Conservation (phyloP, 139 green algal species). For the Picochlorum sp. region DNA sequence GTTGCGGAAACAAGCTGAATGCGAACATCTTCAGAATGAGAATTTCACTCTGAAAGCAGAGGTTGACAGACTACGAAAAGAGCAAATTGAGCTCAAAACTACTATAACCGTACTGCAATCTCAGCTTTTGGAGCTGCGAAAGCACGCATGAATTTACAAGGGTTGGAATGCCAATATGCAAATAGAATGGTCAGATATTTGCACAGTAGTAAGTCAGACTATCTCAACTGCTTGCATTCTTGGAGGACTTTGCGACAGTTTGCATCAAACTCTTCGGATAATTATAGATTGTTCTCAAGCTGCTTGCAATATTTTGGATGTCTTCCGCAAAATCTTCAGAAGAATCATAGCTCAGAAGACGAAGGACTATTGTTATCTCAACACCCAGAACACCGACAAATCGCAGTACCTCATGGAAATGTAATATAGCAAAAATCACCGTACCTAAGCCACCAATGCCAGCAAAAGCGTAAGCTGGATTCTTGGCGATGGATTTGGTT, state of each 20-base stretch:
- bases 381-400: conserved; percentile 43
- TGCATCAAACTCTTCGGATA: no score
- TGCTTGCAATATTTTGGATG: not conserved
- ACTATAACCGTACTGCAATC: conserved; percentile 26
- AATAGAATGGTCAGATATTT: no score
- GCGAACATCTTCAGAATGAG: conserved; percentile 45
- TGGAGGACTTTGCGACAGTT: no score
- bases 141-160: not conserved
- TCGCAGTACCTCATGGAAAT: conserved; percentile 35
- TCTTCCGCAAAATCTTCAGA: conserved; percentile 13
- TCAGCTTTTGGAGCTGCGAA: conserved; percentile 16
- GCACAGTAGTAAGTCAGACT: no score
- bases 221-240: no score
- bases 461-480: conserved; percentile 7
- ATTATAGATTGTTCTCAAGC: not conserved
- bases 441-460: conserved; percentile 5
- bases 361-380: conserved; percentile 18
- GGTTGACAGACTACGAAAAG: conserved; percentile 14
- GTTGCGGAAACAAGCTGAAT: conserved; percentile 79
- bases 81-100: conserved; percentile 20
- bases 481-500: conserved; percentile 1
- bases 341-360: conserved; percentile 20
- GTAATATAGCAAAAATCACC: conserved; percentile 13
- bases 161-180: no score
- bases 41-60: conserved; percentile 36